A percentile compares a stretch with the other conserved stretches of the same genome.
Evolutionary conservation across 805 yeast genomes (phyloP).

Genomic region (Schwanniomyces vanrijiae): DNA sequence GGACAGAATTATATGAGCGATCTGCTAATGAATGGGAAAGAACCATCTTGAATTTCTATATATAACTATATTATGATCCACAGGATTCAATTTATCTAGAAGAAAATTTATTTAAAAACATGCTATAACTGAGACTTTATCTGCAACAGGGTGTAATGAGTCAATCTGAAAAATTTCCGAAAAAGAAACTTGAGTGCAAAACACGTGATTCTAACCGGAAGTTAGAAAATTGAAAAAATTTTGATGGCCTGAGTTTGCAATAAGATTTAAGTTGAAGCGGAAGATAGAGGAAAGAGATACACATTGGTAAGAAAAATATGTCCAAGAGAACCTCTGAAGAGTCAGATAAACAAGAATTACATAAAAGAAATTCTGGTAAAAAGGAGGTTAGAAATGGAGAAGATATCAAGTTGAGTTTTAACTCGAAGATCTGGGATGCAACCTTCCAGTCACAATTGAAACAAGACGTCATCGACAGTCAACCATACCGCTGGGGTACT

Average conservation of each 20-base stretch:
- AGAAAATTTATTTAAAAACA: not conserved
- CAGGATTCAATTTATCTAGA: not conserved
- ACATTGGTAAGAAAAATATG: not conserved
- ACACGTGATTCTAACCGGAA: not conserved
- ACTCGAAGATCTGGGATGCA: conserved; percentile 47
- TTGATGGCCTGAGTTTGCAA: conserved; percentile 7
- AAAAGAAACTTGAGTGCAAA: not conserved
- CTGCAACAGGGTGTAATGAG: not conserved
- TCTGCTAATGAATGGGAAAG: conserved; percentile 21
- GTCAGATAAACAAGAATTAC: not conserved
- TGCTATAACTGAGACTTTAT: not conserved
- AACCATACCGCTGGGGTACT: conserved; percentile 91
- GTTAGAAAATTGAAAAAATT: not conserved
- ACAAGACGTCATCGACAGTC: conserved; percentile 49
- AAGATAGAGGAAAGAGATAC: not conserved
- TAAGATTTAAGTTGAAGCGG: not conserved
- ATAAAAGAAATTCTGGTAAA: conserved; percentile 3
- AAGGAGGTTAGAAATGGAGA: conserved; percentile 17
- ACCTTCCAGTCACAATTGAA: conserved; percentile 41
- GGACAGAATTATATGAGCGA: conserved; percentile 40
- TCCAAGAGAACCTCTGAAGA: conserved; percentile 1
- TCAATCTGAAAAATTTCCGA: conserved; percentile 2
- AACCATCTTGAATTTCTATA: conserved; percentile 10
- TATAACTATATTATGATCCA: not conserved
- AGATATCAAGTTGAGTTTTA: conserved; percentile 45